phyloP scores from a whole-genome alignment of 768 basidiomycete species.

The Calocera viscosa region DNA sequence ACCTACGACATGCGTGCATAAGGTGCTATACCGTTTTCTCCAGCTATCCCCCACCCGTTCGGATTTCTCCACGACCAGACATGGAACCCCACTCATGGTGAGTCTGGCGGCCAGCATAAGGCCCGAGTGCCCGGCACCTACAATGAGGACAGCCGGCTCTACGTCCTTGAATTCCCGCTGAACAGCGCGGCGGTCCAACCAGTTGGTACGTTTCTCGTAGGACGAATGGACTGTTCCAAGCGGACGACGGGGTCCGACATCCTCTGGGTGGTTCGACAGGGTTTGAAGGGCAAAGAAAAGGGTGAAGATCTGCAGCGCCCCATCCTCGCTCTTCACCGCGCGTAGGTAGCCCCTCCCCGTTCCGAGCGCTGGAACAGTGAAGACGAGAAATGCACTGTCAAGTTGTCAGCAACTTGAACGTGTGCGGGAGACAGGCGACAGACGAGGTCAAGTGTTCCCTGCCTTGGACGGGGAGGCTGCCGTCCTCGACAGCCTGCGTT shows the following conservation, averaged over 20 bases:
- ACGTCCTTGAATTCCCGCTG: neutral
- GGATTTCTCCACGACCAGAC: constrained; percentile 12
- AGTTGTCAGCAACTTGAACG: neutral
- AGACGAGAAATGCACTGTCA: neutral
- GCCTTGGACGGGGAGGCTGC: neutral
- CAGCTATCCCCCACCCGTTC: constrained; percentile 13
- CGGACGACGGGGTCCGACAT: neutral
- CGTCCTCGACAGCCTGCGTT: no score
- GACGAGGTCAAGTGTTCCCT: neutral
- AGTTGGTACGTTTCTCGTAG: neutral
- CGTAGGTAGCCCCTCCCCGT: neutral
- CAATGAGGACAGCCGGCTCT: constrained; percentile 5
- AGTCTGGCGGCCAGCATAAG: constrained; percentile 8
- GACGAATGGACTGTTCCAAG: neutral
- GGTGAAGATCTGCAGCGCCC: neutral
- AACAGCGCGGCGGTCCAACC: neutral
- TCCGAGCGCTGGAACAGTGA: neutral
- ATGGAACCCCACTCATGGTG: neutral
- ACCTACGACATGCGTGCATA: neutral
- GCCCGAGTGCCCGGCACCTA: constrained; percentile 11
- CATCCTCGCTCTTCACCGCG: neutral
- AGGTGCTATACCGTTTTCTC: constrained; percentile 12
- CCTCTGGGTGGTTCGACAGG: neutral
- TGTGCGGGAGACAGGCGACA: neutral
- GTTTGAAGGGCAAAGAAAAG: neutral